phyloP scores from a whole-genome alignment of 176 grass and related monocot genomes.

The Bolboschoenus planiculmis region DNA sequence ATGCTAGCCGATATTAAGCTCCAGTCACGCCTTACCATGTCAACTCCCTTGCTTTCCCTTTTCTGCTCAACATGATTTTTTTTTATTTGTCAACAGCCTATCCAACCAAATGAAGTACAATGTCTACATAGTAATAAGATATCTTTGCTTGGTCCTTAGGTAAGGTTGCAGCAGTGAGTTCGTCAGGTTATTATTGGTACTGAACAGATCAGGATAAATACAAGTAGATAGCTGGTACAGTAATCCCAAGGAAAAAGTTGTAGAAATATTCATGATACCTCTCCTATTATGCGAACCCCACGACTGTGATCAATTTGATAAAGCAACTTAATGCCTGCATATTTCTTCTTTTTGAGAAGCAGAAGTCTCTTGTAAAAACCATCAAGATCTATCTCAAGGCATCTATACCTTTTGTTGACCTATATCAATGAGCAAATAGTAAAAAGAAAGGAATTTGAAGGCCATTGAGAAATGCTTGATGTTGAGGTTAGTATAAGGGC shows the following conservation, averaged over 20 bases:
- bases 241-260: not conserved
- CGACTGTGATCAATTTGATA: slow-evolving; percentile 20
- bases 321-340: slow-evolving; percentile 83
- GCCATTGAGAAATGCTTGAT: slow-evolving; percentile 1
- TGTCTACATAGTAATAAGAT: slow-evolving; percentile 27
- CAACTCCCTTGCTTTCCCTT: slow-evolving; percentile 91
- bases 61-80: slow-evolving; percentile 31
- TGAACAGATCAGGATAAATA: slow-evolving; percentile 12
- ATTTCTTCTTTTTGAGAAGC: slow-evolving; percentile 99
- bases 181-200: not conserved
- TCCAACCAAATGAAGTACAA: not conserved
- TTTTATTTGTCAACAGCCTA: not conserved
- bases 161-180: slow-evolving; percentile 2
- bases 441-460: not conserved
- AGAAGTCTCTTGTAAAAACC: slow-evolving; percentile 96
- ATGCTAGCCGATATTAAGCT: slow-evolving; percentile 91
- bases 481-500: not conserved
- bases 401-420: slow-evolving; percentile 92
- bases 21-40: slow-evolving; percentile 98
- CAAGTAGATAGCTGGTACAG: slow-evolving; percentile 36
- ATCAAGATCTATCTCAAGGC: slow-evolving; percentile 97
- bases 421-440: slow-evolving; percentile 22
- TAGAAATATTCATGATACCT: not conserved
- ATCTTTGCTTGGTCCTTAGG: not conserved
- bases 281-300: not conserved